Evolutionary conservation across 805 yeast species (phyloP), one percentile per base, ranked within the genome.

Genomic region (Yarrowia sp.): DNA sequence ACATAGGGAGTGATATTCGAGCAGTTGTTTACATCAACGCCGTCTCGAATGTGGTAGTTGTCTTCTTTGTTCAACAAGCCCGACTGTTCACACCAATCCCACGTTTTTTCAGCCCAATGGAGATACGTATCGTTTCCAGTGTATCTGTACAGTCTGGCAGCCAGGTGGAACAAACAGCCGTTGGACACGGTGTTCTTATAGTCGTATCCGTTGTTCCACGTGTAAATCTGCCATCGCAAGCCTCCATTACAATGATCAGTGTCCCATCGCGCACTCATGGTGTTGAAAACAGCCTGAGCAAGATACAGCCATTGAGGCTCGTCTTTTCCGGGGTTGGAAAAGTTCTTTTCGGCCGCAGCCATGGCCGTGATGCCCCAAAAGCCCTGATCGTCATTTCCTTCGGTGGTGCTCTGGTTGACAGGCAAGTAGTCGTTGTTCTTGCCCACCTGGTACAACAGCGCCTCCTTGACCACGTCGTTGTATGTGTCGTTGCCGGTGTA

Each of bases 371-470:
- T 81, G 0, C 96, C 97, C 97, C 97, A 91, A 75, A 92, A 89
- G 0, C 91, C 96, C 79, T 91, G 97, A 81, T 91, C 97, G 81
- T 91, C 97, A 74, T 91, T 91, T 77, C 97, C 97, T 78, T 91
- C 96, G 1, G 95, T 87, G 12, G 88, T 83, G 13, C 92, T 84
- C 77, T 92, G 96, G 79, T 91, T 91, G 46, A 86, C 77, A 2
- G 97, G 97, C 72, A 91, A 83, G 76, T 88, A 91, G 76, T 90
- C 88, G 75, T 83, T 76, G 74, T 84, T 82, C n/a, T 82, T 78
- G 70, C 91, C 91, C 17, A 82, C 85, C 78, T 91, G 97, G 73
- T 83, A 84, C 67, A 83, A 76, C 71, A 91, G 74, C 10, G 95
- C 92, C n/a, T 82, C 79, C 73, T 84, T 84, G 69, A 92, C 80